Percentiles rank a stretch among this genome's conserved stretches.
phyloP scores from a whole-genome alignment of 768 basidiomycete genomes.

The Amanita polypyramis region DNA sequence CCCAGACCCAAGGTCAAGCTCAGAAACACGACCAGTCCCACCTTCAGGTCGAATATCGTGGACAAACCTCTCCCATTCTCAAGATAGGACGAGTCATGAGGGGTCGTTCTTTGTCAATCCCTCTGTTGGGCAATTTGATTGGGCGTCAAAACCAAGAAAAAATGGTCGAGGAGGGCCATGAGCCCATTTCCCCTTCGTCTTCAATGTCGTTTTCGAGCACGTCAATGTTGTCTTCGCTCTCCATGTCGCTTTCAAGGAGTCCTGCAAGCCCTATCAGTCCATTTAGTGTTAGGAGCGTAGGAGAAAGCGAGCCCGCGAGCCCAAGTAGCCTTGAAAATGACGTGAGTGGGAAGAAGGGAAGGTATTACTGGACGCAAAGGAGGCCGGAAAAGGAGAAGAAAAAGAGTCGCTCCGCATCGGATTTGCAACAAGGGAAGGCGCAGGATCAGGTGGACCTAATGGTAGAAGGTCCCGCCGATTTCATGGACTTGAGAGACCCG shows the following conservation, averaged over 20 bases:
- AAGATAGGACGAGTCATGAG: neutral
- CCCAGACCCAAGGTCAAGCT: neutral
- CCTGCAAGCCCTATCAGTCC: neutral
- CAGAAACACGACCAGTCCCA: neutral
- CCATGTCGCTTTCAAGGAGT: neutral
- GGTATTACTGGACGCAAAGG: neutral
- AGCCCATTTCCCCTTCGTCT: neutral
- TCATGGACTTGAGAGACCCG: conserved; percentile 24
- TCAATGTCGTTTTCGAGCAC: neutral
- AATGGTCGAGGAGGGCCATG: neutral
- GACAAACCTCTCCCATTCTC: neutral
- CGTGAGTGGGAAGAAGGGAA: neutral
- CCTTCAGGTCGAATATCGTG: neutral
- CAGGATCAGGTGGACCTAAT: neutral
- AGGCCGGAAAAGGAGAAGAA: neutral
- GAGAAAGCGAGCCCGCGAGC: neutral
- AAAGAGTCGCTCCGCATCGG: neutral
- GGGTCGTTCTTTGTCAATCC: conserved; percentile 2
- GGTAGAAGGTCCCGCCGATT: conserved; percentile 11
- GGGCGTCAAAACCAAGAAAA: neutral
- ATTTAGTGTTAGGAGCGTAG: neutral
- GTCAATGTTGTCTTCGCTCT: neutral
- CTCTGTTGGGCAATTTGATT: neutral
- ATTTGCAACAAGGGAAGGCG: neutral
- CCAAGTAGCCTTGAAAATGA: neutral